A percentile compares a stretch with the other conserved stretches of the same genome.
phyloP scores from a whole-genome alignment of 1,284 basidiomycete species.

The Filobasidium uniguttulatum region DNA sequence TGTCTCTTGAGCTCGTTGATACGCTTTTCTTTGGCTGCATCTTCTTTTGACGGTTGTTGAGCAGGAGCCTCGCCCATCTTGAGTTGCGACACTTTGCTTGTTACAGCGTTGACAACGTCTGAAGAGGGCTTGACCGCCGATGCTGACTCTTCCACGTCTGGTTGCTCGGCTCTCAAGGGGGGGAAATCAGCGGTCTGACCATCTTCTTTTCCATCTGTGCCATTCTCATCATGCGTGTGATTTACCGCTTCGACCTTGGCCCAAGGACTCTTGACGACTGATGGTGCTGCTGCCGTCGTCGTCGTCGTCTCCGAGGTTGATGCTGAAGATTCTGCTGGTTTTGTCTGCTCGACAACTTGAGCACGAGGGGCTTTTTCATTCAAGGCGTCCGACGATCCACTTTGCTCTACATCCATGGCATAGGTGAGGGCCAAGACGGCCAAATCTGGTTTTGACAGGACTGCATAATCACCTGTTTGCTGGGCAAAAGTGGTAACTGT shows the following conservation, averaged over 20 bases:
- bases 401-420: conserved; percentile 50
- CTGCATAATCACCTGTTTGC: conserved; percentile 91
- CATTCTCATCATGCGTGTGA: conserved; percentile 33
- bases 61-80: too few relatives aligned
- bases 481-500: conserved; percentile 80
- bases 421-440: conserved; percentile 82
- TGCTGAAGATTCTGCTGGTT: neutral
- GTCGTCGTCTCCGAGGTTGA: conserved; percentile 44
- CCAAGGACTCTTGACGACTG: conserved; percentile 40
- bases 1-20: conserved; percentile 10
- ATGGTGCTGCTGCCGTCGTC: conserved; percentile 57
- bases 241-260: too few relatives aligned
- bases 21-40: too few relatives aligned
- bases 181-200: too few relatives aligned
- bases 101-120: too few relatives aligned
- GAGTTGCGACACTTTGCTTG: too few relatives aligned
- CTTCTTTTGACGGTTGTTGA: too few relatives aligned
- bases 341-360: too few relatives aligned
- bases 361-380: too few relatives aligned
- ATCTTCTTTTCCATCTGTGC: too few relatives aligned
- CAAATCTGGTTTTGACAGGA: conserved; percentile 81
- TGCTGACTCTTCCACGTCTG: conserved; percentile 8
- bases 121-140: conserved; percentile 5
- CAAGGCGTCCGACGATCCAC: conserved; percentile 40
- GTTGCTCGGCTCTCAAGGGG: conserved; percentile 32